Conservation (phyloP, 257 asterid species). For the Plantago elongata region DNA sequence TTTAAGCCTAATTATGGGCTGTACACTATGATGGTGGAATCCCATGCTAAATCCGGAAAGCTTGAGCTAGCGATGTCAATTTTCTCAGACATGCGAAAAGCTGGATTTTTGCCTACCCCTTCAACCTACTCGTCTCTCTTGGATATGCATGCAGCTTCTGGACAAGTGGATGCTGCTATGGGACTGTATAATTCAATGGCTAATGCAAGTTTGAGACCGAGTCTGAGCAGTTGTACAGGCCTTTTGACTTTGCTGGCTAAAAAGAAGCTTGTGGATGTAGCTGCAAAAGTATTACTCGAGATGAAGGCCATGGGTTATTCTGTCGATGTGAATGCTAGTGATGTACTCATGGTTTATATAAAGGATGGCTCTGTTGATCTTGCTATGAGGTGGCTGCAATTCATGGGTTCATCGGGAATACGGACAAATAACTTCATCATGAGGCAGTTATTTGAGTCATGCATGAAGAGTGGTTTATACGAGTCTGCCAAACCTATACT, state of each 20-base stretch:
- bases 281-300: conserved; percentile 92
- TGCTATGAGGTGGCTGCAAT: conserved; percentile 88
- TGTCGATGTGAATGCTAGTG: conserved; percentile 95
- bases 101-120: conserved; percentile 93
- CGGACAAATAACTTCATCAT: conserved; percentile 93
- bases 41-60: conserved; percentile 95
- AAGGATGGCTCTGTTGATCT: conserved; percentile 90
- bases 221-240: conserved; percentile 74
- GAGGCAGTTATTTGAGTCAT: conserved; percentile 85
- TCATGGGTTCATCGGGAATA: conserved; percentile 91
- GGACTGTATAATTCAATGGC: conserved; percentile 92
- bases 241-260: conserved; percentile 74
- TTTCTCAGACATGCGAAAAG: conserved; percentile 89
- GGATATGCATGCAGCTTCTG: conserved; percentile 94
- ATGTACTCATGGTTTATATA: conserved; percentile 86
- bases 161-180: conserved; percentile 90
- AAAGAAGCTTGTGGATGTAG: conserved; percentile 91
- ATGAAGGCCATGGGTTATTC: conserved; percentile 98
- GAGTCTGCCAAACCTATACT: conserved; percentile 95
- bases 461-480: conserved; percentile 84
- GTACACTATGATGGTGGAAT: conserved; percentile 83
- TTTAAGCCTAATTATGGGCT: conserved; percentile 90
- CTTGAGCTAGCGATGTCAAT: conserved; percentile 86
- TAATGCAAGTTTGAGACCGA: conserved; percentile 84
- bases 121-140: conserved; percentile 88